Percentiles rank a stretch among this genome's conserved stretches.
Evolutionary conservation across 140 eudicot genomes (phyloP).

Genomic region (Oenanthe javanica): DNA sequence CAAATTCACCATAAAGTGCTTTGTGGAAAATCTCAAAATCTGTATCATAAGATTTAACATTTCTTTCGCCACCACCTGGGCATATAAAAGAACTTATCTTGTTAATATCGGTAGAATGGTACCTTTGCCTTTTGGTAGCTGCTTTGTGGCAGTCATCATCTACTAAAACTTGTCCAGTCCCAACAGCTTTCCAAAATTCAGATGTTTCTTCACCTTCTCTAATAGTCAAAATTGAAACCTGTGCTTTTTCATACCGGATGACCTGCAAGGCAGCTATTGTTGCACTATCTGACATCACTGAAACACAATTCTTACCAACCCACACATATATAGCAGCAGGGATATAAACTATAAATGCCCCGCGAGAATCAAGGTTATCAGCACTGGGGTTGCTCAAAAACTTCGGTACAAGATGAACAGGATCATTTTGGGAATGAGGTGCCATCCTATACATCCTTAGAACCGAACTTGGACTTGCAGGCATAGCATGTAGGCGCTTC

Average conservation of each 20-base stretch:
- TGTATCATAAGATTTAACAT: slow-evolving; percentile 54
- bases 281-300: slow-evolving; percentile 62
- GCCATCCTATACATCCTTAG: slow-evolving; percentile 79
- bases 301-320: slow-evolving; percentile 65
- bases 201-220: slow-evolving; percentile 73
- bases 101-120: background rate
- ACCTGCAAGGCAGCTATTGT: slow-evolving; percentile 77
- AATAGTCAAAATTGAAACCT: slow-evolving; percentile 44
- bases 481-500: slow-evolving; percentile 81
- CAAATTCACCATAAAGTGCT: slow-evolving; percentile 76
- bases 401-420: slow-evolving; percentile 94
- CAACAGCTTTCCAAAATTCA: slow-evolving; percentile 71
- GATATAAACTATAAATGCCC: slow-evolving; percentile 74
- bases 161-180: slow-evolving; percentile 18
- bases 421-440: slow-evolving; percentile 87
- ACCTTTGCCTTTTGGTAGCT: background rate
- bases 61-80: slow-evolving; percentile 30
- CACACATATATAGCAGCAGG: slow-evolving; percentile 80
- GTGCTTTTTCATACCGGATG: slow-evolving; percentile 67
- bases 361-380: slow-evolving; percentile 77
- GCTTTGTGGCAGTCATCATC: slow-evolving; percentile 1
- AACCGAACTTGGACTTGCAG: slow-evolving; percentile 78
- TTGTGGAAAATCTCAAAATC: slow-evolving; percentile 75
- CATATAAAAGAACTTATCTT: background rate
- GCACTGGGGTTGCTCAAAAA: slow-evolving; percentile 42